Evolutionary conservation across 129 eudicot genomes (phyloP).

Genomic region (Artemisia annua): DNA sequence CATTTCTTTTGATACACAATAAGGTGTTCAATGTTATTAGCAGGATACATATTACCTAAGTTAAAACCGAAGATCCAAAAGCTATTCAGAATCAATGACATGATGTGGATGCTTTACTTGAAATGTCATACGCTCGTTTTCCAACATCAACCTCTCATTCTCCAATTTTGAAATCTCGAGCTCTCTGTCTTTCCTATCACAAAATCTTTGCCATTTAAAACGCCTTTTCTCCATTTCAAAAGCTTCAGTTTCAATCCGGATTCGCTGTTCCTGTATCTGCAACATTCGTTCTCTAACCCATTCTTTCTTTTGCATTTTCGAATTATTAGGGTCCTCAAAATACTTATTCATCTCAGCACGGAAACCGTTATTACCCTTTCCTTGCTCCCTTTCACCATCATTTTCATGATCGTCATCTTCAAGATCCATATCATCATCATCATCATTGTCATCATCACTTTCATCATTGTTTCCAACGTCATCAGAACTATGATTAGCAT

Average conservation of each 20-base stretch:
- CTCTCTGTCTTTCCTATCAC: slow-evolving; percentile 61
- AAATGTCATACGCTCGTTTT: slow-evolving; percentile 62
- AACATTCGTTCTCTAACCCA: slow-evolving; percentile 47
- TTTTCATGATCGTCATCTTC: slow-evolving; percentile 24
- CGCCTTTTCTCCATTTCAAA: slow-evolving; percentile 57
- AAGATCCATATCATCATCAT: slow-evolving; percentile 28
- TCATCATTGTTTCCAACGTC: slow-evolving; percentile 40
- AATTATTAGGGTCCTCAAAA: slow-evolving; percentile 38
- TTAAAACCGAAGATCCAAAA: slow-evolving; percentile 2
- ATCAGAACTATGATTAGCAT: slow-evolving; percentile 27
- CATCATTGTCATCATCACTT: slow-evolving; percentile 36
- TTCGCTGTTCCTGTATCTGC: slow-evolving; percentile 42
- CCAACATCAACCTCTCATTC: slow-evolving; percentile 59
- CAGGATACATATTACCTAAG: not conserved
- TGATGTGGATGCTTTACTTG: slow-evolving; percentile 42
- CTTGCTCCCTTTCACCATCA: slow-evolving; percentile 7
- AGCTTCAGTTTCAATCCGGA: slow-evolving; percentile 49
- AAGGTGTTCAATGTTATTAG: not conserved
- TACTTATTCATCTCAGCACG: slow-evolving; percentile 46
- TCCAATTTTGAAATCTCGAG: slow-evolving; percentile 56
- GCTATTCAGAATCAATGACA: slow-evolving; percentile 26
- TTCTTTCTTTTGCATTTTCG: slow-evolving; percentile 41
- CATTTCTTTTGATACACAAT: slow-evolving; percentile 17
- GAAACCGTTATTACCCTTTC: slow-evolving; percentile 21
- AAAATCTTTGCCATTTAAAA: slow-evolving; percentile 68